Conservation (phyloP, 441 rosid genomes). For the Adansonia grandidieri region DNA sequence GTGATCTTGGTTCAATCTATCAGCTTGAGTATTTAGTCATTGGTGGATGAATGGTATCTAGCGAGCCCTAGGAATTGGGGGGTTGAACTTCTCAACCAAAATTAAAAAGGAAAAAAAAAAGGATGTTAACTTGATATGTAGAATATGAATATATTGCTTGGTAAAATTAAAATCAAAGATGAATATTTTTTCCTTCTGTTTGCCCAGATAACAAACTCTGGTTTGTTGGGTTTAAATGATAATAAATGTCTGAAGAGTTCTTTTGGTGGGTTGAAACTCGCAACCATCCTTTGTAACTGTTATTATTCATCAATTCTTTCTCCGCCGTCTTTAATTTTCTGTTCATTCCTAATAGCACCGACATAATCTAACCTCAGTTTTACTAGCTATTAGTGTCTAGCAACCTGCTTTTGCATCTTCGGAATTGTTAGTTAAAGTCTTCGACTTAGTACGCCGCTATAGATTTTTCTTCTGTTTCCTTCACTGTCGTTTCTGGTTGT, state of each 20-base stretch:
- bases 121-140: background rate
- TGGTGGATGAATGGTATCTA: conserved; percentile 2
- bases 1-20: background rate
- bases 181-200: background rate
- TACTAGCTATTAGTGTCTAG: background rate
- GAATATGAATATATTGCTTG: background rate
- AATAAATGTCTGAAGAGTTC: background rate
- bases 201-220: background rate
- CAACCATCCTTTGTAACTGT: background rate
- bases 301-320: background rate
- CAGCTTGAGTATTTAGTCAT: background rate
- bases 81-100: background rate
- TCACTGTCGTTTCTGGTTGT: background rate
- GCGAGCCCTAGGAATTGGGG: background rate
- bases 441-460: background rate
- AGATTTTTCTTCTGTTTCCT: background rate
- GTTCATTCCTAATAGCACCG: background rate
- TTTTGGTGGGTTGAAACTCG: background rate
- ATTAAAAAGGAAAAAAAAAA: background rate
- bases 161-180: background rate
- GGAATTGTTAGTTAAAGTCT: background rate
- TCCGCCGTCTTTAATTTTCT: background rate
- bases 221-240: background rate
- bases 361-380: background rate
- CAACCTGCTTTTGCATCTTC: background rate